Base-by-base conservation (phyloP, 345 rosid species). In the Eutrema heterophyllum region DNA sequence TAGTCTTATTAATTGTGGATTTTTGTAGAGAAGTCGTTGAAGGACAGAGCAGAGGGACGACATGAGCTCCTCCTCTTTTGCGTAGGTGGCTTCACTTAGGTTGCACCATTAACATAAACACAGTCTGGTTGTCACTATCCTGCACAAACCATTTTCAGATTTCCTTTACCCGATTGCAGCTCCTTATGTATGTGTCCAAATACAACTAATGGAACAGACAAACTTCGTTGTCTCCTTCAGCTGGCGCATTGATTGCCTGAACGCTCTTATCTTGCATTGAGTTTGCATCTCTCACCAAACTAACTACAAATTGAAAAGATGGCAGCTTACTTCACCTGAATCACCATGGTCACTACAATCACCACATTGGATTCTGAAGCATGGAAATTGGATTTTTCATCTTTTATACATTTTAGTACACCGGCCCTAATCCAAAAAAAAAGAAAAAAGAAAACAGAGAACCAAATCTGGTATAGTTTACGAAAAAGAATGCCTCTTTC, bases 121-220 rank as follows among this genome's bases (percentile, higher is more conserved):
- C 24, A 21, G 72, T 85, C 33, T 68, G 38, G 51, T 81, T 79
- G 72, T 86, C 89, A 40, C 71, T 55, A 48, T 84, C 86, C 43
- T 75, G 74, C 65, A 78, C 85, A 27, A 27, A 84, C 78, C 97
- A 93, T 91, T 84, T 88, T 87, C 50, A 89, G 82, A 12, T 76
- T 77, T 63, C 91, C 92, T 51, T 83, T 85, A 33, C 94, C 84
- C 33, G 79, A 29, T 39, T 87, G 84, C 61, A 91, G 85, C 84
- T 84, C 82, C 59, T 91, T 91, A 52, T 93, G 97, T 97, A 89
- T 90, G 84, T 93, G 98, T 33, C 97, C 96, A 61, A 91, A 91
- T 70, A 91, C 87, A 5, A 88, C 88, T 64, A 93, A 78, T 26
- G 87, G 91, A 24, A 80, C 65, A 3, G 64, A 32, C 64, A 85